A percentile compares a stretch with the other conserved stretches of the same genome.
These are phyloP conservation scores for Phialocephala subalpina DNA, from an alignment of 2,329 filamentous ascomycete genomes.

Conservation along the genomic window DNA sequence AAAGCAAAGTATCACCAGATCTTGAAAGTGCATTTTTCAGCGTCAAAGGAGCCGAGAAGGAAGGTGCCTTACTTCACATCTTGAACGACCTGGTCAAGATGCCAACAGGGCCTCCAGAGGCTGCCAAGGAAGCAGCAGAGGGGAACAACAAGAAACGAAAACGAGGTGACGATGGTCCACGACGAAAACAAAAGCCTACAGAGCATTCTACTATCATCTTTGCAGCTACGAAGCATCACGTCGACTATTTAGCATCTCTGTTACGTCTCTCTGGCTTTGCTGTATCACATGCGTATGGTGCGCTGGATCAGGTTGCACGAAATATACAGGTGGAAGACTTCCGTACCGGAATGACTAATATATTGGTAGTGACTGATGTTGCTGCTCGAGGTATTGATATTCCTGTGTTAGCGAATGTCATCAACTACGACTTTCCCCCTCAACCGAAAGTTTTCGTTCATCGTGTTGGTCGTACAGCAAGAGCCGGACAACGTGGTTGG, in stretches of 20 bases:
- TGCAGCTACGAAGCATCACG: slow-evolving; percentile 94
- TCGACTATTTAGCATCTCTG: slow-evolving; percentile 89
- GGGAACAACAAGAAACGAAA: slow-evolving; percentile 74
- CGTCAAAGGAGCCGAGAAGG: slow-evolving; percentile 91
- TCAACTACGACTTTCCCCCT: slow-evolving; percentile 98
- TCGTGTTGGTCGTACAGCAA: slow-evolving; percentile 92
- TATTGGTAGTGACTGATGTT: slow-evolving; percentile 95
- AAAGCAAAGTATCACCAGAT: slow-evolving; percentile 95
- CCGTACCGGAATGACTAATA: slow-evolving; percentile 82
- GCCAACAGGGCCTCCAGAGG: slow-evolving; percentile 71
- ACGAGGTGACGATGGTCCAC: slow-evolving; percentile 60
- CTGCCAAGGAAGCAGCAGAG: slow-evolving; percentile 45
- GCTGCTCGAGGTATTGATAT: slow-evolving; percentile 98
- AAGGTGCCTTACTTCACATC: slow-evolving; percentile 88
- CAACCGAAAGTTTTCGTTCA: slow-evolving; percentile 98
- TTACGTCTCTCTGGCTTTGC: slow-evolving; percentile 84
- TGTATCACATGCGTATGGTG: slow-evolving; percentile 93
- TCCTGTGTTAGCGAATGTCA: slow-evolving; percentile 92
- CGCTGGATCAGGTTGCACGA: slow-evolving; percentile 91
- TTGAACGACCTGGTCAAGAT: slow-evolving; percentile 93
- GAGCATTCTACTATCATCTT: slow-evolving; percentile 95
- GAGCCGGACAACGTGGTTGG: slow-evolving; percentile 93
- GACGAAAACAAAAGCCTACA: slow-evolving; percentile 75
- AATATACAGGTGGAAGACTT: slow-evolving; percentile 94
- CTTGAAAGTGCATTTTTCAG: slow-evolving; percentile 96